Evolutionary conservation across 2,329 filamentous ascomycete species (phyloP), one percentile per base, ranked within the genome.

Genomic region (Alternaria sp.): DNA sequence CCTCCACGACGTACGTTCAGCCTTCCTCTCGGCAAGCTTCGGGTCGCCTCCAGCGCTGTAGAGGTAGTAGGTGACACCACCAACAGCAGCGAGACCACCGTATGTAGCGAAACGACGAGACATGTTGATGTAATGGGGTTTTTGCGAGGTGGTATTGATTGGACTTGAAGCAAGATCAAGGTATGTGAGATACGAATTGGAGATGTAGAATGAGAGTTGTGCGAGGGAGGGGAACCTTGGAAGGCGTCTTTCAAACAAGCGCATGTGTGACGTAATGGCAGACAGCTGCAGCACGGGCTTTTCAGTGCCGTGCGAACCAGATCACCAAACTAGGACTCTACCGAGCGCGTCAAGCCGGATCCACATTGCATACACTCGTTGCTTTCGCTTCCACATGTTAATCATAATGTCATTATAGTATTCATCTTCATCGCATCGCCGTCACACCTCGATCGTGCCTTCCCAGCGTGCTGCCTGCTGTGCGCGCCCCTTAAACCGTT

Each of bases 41-140:
- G 93, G 86, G 79, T 89, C 87, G 61, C 95, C 94, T 65, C 95
- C 95, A 15, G 94, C 91, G 55, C 83, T 86, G 86, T 97, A 99
- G 67, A 98, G 87, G 85, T 98, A 98, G 86, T 97, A 98, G 69
- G 88, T 89, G 63, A 85, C 87, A 70, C 89, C 81, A 72, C 90
- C 91, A 72, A 90, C 76, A 72, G 84, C 75, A 45, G 79, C 75
- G 59, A 82, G 70, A 65, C 79, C 67, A 67, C 77, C 79, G 55
- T 63, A 70, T 26, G 67, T 74, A 55, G 70, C 55, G 58, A 75
- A 37, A 61, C 66, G 68, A 59, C 74, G 71, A 60, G 76, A 70
- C 74, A 79, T 78, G 61, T 71, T 53, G 57, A 41, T 60, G 57
- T 65, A 61, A 56, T 61, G 43, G n/a, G 43, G 53, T 47, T 26